Base-by-base conservation (phyloP, 805 yeast genomes). In the Metschnikowia anglica region DNA sequence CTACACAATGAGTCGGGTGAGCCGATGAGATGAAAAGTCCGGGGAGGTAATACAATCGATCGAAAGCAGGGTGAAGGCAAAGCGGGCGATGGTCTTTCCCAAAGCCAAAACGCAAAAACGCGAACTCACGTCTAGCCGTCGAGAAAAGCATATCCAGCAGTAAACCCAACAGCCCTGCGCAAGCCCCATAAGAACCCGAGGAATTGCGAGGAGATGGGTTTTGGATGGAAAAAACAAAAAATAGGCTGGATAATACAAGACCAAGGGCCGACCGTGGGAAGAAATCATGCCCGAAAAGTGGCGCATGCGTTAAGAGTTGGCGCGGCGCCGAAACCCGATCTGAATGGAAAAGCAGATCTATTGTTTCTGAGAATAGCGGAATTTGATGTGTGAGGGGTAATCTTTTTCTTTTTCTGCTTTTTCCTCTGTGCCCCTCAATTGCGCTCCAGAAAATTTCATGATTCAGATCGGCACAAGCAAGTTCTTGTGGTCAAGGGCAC, bases 261-360 rank as follows among this genome's bases (percentile, higher is more conserved):
- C n/a, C n/a, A n/a, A n/a, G n/a, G n/a, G n/a, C n/a, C n/a, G n/a
- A n/a, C n/a, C n/a, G n/a, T n/a, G 25, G 11, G n/a, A 25, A 25
- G n/a, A 4, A 23, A 31, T 18, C 36, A 25, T 24, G 42, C 26
- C 37, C 42, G 31, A 37, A 35, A 13, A 19, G 25, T 37, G 39
- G 39, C 39, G 26, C 34, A 28, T 18, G 39, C 34, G 27, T 27
- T 28, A 37, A 39, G 27, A 34, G 37, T 23, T 12, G 24, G 32
- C 18, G 42, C 42, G 42, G 42, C 39, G 34, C 35, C 42, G 36
- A 32, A 31, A n/a, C 34, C 36, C 42, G 26, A 39, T 32, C 32
- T 24, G 24, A 27, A 13, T 11, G 8, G 12, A 31, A 25, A 17
- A 9, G 5, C 31, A 37, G 37, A 25, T 31, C 37, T 17, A 39